A percentile compares a stretch with the other conserved stretches of the same genome.
Evolutionary conservation across 169 alveolate species (phyloP).

Genomic region (Plasmodium vivax): DNA sequence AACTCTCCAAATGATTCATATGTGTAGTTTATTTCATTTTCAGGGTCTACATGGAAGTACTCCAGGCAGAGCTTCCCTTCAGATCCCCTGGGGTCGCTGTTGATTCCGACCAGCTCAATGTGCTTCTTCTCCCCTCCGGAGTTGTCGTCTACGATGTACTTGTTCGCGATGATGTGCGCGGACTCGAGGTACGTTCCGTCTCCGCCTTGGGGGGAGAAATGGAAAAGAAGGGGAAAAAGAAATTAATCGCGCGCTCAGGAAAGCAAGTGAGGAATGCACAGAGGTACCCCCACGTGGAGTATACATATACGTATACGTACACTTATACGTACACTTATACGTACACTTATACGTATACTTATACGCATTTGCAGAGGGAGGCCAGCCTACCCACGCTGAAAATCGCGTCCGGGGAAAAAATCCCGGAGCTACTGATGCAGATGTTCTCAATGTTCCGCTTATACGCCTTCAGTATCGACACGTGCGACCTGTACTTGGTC

Average conservation of each 20-base stretch:
- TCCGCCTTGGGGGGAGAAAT: slow-evolving; percentile 21
- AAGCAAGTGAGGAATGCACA: not conserved
- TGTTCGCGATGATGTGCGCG: slow-evolving; percentile 61
- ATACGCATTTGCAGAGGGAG: no score
- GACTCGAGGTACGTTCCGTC: slow-evolving; percentile 69
- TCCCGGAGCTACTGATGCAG: slow-evolving; percentile 48
- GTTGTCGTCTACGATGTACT: slow-evolving; percentile 24
- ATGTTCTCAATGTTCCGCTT: slow-evolving; percentile 55
- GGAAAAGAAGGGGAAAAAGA: not conserved
- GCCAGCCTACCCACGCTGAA: slow-evolving; percentile 50
- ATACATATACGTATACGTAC: no score
- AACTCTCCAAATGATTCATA: slow-evolving; percentile 36
- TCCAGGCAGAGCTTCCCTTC: slow-evolving; percentile 67
- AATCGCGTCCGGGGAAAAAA: slow-evolving; percentile 66
- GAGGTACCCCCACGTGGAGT: not conserved
- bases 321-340: no score
- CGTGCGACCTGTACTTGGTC: slow-evolving; percentile 30
- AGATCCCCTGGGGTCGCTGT: slow-evolving; percentile 57
- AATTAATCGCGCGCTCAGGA: not conserved
- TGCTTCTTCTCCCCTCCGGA: slow-evolving; percentile 4
- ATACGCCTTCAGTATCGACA: slow-evolving; percentile 42
- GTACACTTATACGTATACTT: no score
- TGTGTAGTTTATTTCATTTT: not conserved
- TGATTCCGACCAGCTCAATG: slow-evolving; percentile 52
- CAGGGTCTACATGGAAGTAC: not conserved